A percentile compares a stretch with the other conserved stretches of the same genome.
Evolutionary conservation across 352 stramenopile genomes (phyloP).

Genomic region (Phytophthora pseudosyringae): DNA sequence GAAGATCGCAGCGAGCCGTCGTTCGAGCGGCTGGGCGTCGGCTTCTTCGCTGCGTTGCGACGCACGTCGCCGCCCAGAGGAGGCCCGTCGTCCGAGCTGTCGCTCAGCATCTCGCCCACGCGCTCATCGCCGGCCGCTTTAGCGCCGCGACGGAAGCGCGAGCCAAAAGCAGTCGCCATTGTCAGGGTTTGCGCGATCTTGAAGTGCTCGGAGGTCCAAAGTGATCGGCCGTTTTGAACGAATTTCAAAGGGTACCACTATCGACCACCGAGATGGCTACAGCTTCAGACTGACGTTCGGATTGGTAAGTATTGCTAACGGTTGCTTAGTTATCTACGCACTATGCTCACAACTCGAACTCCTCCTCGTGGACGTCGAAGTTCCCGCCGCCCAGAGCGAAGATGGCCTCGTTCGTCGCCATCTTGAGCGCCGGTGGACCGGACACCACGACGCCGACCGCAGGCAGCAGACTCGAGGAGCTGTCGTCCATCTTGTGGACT

Average conservation of each 20-base stretch:
- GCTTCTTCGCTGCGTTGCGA: slow-evolving; percentile 18
- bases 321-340: not conserved
- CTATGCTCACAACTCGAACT: slow-evolving; percentile 52
- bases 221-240: slow-evolving; percentile 4
- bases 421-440: slow-evolving; percentile 43
- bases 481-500: slow-evolving; percentile 29
- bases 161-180: slow-evolving; percentile 31
- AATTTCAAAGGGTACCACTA: not conserved
- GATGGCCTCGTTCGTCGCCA: slow-evolving; percentile 43
- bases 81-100: slow-evolving; percentile 59
- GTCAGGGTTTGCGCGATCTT: slow-evolving; percentile 5
- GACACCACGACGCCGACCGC: slow-evolving; percentile 50
- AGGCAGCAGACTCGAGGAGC: slow-evolving; percentile 24
- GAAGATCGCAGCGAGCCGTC: slow-evolving; percentile 29
- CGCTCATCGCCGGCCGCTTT: slow-evolving; percentile 33
- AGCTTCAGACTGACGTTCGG: not conserved
- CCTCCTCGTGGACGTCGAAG: slow-evolving; percentile 63
- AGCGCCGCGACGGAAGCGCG: slow-evolving; percentile 43
- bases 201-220: slow-evolving; percentile 12
- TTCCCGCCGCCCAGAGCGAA: slow-evolving; percentile 38
- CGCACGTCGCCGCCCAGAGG: slow-evolving; percentile 29
- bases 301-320: not conserved
- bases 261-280: slow-evolving; percentile 19
- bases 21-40: slow-evolving; percentile 15
- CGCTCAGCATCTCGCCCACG: slow-evolving; percentile 65